Conservation (phyloP, 345 rosid species). For the Hibiscus trionum region DNA sequence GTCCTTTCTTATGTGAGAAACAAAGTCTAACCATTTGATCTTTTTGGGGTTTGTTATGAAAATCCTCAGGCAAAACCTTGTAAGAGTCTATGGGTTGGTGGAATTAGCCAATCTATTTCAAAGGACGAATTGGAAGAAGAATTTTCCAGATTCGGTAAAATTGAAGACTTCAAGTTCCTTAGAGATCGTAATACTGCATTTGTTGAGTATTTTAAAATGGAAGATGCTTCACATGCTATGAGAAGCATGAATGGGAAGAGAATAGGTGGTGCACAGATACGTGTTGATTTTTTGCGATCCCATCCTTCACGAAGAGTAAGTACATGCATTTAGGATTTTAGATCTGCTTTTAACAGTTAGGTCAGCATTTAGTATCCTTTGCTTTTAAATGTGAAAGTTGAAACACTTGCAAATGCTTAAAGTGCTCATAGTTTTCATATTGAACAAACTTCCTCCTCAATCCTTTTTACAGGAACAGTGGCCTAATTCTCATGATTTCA, state of each 20-base stretch:
- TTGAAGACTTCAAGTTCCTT: constrained; percentile 69
- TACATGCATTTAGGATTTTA: not conserved
- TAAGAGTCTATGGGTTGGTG: constrained; percentile 87
- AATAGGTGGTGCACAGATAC: constrained; percentile 69
- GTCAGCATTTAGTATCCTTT: too few relatives aligned
- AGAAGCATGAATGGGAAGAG: constrained; percentile 72
- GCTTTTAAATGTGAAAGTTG: too few relatives aligned
- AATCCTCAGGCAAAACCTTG: constrained; percentile 69
- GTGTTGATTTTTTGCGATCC: constrained; percentile 83
- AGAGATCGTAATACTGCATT: constrained; percentile 74
- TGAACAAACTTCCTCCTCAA: not conserved
- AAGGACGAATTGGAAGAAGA: constrained; percentile 66
- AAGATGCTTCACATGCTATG: constrained; percentile 71
- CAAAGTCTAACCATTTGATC: too few relatives aligned
- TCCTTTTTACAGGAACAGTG: constrained; percentile 46
- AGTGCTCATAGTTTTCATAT: too few relatives aligned
- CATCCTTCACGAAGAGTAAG: constrained; percentile 72
- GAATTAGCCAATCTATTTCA: constrained; percentile 55
- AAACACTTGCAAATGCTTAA: too few relatives aligned
- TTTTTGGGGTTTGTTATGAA: constrained; percentile 1
- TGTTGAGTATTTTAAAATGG: constrained; percentile 52
- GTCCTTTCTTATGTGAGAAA: too few relatives aligned
- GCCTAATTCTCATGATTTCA: constrained; percentile 41
- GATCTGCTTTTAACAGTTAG: too few relatives aligned
- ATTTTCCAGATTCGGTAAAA: constrained; percentile 64